Evolutionary conservation across 2,329 filamentous ascomycete species (phyloP).

Genomic region (Botryosphaeria dothidea): DNA sequence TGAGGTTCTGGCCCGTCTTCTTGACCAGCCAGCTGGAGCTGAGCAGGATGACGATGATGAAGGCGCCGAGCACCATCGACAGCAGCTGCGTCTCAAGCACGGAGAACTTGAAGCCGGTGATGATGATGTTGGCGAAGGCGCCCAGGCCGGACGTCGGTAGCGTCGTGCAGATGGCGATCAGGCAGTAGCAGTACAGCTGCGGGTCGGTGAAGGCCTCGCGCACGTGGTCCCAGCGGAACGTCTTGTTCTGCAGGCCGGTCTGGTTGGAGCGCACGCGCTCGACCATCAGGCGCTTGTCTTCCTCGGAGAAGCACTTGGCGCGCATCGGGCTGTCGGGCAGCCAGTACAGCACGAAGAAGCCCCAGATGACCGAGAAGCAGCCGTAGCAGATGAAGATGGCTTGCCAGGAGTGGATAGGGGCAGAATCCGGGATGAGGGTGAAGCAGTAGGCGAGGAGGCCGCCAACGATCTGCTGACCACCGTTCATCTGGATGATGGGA

Average conservation of each 20-base stretch:
- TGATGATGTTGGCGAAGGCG: conserved; percentile 73
- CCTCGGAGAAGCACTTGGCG: conserved; percentile 57
- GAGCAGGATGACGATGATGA: conserved; percentile 71
- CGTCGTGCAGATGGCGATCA: conserved; percentile 70
- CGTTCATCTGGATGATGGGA: conserved; percentile 65
- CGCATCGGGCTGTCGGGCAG: conserved; percentile 68
- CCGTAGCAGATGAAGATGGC: conserved; percentile 38
- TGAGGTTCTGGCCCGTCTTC: conserved; percentile 67
- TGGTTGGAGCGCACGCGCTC: conserved; percentile 52
- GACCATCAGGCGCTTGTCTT: conserved; percentile 60
- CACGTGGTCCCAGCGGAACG: conserved; percentile 57
- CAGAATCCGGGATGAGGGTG: conserved; percentile 52
- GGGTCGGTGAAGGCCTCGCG: conserved; percentile 50
- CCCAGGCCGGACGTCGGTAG: conserved; percentile 73
- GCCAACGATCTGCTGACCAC: conserved; percentile 68
- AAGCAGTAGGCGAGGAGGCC: conserved; percentile 61
- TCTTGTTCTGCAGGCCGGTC: conserved; percentile 42
- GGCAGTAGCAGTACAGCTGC: conserved; percentile 60
- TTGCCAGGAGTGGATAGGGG: conserved; percentile 59
- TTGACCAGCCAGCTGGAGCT: conserved; percentile 67
- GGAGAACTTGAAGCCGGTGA: conserved; percentile 66
- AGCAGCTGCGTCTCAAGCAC: conserved; percentile 70
- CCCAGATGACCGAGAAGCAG: conserved; percentile 53
- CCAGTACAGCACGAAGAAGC: conserved; percentile 52
- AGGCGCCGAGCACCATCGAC: conserved; percentile 72